These are phyloP conservation scores for Cryptococcus sp. DNA, from an alignment of 1,284 basidiomycete genomes.

Conservation along the genomic window DNA sequence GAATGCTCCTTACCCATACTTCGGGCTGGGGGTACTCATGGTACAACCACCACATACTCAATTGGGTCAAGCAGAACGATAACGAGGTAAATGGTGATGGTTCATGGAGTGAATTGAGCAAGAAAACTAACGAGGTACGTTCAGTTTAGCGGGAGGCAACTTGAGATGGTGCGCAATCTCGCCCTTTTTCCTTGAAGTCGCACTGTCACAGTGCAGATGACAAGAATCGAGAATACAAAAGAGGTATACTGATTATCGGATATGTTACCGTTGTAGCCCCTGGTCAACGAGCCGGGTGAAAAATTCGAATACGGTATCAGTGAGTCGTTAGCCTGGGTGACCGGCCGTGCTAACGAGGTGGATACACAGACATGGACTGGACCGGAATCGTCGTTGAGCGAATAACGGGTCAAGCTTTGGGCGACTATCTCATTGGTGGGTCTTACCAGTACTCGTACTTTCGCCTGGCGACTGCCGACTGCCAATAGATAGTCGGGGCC, in stretches of 20 bases:
- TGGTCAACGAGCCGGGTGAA: constrained; percentile 38
- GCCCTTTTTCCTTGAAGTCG: constrained; percentile 4
- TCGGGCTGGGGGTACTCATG: constrained; percentile 24
- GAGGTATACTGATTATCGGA: no score
- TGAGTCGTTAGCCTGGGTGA: background rate
- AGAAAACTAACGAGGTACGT: constrained; percentile 14
- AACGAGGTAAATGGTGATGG: constrained; percentile 17
- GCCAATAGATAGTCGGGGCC: no score
- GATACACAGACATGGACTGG: constrained; percentile 39
- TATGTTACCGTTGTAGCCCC: constrained; percentile 7
- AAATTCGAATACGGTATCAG: constrained; percentile 35
- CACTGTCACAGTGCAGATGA: constrained; percentile 1
- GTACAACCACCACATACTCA: constrained; percentile 20
- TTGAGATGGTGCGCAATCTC: constrained; percentile 11
- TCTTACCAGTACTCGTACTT: background rate
- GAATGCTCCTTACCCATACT: constrained; percentile 37
- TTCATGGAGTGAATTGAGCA: constrained; percentile 7
- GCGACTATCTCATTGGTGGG: constrained; percentile 29
- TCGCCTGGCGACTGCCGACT: no score
- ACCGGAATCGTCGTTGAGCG: constrained; percentile 37
- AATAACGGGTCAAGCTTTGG: constrained; percentile 29
- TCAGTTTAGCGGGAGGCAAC: constrained; percentile 13
- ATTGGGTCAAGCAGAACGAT: constrained; percentile 21
- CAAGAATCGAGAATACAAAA: no score
- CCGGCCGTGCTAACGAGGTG: no score